These are phyloP conservation scores for Podospora bellae-mahoneyi DNA, from an alignment of 495 filamentous ascomycete species.

Conservation along the genomic window DNA sequence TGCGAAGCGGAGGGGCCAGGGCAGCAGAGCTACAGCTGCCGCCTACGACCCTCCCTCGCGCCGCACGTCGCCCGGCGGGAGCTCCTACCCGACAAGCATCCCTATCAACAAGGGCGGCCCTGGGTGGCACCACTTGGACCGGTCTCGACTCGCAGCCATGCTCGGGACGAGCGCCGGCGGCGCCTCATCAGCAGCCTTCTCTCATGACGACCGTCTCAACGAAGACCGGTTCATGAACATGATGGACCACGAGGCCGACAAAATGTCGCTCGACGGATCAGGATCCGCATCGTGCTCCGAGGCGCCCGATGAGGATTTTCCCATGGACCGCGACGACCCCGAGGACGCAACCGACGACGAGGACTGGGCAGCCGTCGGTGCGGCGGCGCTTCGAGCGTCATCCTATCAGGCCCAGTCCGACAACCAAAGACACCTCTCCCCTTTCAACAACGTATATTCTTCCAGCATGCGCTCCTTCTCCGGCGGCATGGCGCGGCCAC, in stretches of 20 bases:
- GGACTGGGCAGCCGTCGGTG: conserved; percentile 90
- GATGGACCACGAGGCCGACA: conserved; percentile 86
- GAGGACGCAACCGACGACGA: conserved; percentile 94
- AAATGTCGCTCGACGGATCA: conserved; percentile 84
- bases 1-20: conserved; percentile 67
- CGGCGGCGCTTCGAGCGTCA: conserved; percentile 73
- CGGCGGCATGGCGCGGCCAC: conserved; percentile 47
- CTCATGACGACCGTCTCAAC: conserved; percentile 56
- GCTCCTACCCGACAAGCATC: conserved; percentile 58
- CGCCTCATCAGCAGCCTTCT: conserved; percentile 55
- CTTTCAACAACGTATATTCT: conserved; percentile 47
- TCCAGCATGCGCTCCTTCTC: conserved; percentile 46
- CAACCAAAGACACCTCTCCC: conserved; percentile 29
- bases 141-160: conserved; percentile 44
- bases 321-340: conserved; percentile 59
- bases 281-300: conserved; percentile 71
- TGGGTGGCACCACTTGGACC: conserved; percentile 44
- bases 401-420: conserved; percentile 49
- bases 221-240: conserved; percentile 64
- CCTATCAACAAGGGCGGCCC: conserved; percentile 58
- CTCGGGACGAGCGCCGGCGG: conserved; percentile 57
- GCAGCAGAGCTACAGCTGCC: conserved; percentile 30
- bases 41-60: conserved; percentile 47
- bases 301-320: conserved; percentile 66
- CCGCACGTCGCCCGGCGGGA: conserved; percentile 46